Evolutionary conservation across 2,329 filamentous ascomycete genomes (phyloP), one percentile per base, ranked within the genome.

Genomic region (Pseudocercospora crystallina): DNA sequence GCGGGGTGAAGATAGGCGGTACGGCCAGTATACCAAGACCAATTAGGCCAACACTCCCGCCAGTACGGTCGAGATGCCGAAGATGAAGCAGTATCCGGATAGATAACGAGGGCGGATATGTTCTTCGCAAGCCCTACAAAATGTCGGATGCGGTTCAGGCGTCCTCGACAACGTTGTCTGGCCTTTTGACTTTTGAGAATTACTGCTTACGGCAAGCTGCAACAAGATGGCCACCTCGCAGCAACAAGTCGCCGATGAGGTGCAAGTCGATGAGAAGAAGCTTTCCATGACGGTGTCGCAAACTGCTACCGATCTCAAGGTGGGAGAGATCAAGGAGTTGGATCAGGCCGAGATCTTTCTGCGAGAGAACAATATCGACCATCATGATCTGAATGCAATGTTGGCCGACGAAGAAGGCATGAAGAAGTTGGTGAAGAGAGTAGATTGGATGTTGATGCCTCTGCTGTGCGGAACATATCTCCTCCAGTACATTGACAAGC

Each of bases 401-500:
- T 65, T 81, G 3, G 61, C 69, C 33, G 77, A 81, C 54, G 60
- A 69, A 15, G 54, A 55, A 9, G 60, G 59, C 35, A 65, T 67
- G 46, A 66, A 65, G 38, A 61, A 61, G 36, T 54, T 70, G 12
- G 65, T 73, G 20, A 68, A 72, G 12, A 77, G 75, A 47, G 74
- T 82, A 38, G 80, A 82, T 51, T 67, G 73, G 50, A 61, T 73
- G 0, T 58, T 82, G 8, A 69, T 82, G 53, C 80, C 80, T 0
- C 67, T 82, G 5, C 72, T 83, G 2, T 73, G 71, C 33, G 72
- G 73, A 1, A 79, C 76, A 0, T 80, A 75, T 41, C 64, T 76
- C 2, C 67, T 82, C 5, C 79, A 82, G 55, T 64, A 61, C 43
- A 57, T 63, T 20, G 62, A 62, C 49, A 83, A 82, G 65, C 57